Base-by-base conservation (phyloP, 2,329 filamentous ascomycete species). In the Calonectria hawksworthii region DNA sequence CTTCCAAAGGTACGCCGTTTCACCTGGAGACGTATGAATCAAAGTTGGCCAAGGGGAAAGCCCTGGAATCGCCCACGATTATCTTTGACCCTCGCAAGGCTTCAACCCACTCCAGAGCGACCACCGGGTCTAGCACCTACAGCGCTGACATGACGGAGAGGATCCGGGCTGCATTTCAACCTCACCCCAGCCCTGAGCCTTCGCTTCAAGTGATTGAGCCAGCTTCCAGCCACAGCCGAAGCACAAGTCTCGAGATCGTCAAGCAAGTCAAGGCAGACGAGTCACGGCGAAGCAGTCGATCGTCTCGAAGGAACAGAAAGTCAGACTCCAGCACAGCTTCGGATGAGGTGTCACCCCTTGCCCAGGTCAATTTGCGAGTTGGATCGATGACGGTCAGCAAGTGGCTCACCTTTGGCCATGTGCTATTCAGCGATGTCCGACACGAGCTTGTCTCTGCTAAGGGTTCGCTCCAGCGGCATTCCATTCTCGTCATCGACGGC, bases 331-430 rank as follows among this genome's bases (percentile, higher is more conserved):
- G 87, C 78, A 90, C 88, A 63, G 84, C 86, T 3, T 89, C 89
- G 0, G 88, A 91, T 23, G 90, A 92, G 76, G 91, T 90, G 74
- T 92, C 92, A 2, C 92, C 93, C 2, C 85, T 93, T 26, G 91
- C 92, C 0, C 93, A 94, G 82, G 93, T 95, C 75, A 95, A 96
- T 80, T 89, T 97, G 28, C 90, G 95, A 2, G 93, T 95, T 21
- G 94, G 93, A 6, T 95, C 94, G 2, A 92, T 97, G 88, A 96
- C 95, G 74, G 95, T 96, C 30, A 96, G 94, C 88, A 96, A 96
- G 82, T 97, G 94, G 95, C 90, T 97, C 30, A 95, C 94, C 0
- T 96, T 96, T 82, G 95, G 95, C 1, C 93, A 95, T 78, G 94
- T 96, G 0, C 88, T 97, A 5, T 96, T 97, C 86, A 96, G 94